phyloP scores from a whole-genome alignment of 2,329 filamentous ascomycete species.

The Mycogone perniciosa region DNA sequence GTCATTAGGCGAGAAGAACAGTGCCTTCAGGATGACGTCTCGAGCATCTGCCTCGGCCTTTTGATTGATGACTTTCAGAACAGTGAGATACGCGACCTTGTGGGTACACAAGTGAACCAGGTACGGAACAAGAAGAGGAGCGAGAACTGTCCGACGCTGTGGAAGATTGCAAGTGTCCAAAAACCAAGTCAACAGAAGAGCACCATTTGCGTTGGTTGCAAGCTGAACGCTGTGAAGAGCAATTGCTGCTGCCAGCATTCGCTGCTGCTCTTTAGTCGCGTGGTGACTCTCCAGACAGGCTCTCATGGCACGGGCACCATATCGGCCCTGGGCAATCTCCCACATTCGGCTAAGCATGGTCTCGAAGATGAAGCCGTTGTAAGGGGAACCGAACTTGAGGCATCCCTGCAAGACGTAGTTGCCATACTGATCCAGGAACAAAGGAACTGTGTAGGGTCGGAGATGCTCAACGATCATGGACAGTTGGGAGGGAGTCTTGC shows the following conservation, averaged over 20 bases:
- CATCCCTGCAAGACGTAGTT: slow-evolving; percentile 98
- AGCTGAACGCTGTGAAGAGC: slow-evolving; percentile 95
- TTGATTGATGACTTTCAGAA: slow-evolving; percentile 97
- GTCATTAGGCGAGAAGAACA: slow-evolving; percentile 88
- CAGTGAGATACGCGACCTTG: slow-evolving; percentile 95
- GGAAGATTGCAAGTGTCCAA: slow-evolving; percentile 97
- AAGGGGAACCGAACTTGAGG: slow-evolving; percentile 80
- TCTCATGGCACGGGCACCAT: slow-evolving; percentile 91
- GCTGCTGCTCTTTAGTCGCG: slow-evolving; percentile 88
- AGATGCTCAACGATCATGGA: slow-evolving; percentile 75
- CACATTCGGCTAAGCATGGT: slow-evolving; percentile 91
- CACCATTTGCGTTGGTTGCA: slow-evolving; percentile 92
- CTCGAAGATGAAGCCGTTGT: slow-evolving; percentile 96
- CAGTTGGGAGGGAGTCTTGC: slow-evolving; percentile 79
- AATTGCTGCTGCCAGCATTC: slow-evolving; percentile 89
- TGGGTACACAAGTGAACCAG: slow-evolving; percentile 95
- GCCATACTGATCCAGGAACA: slow-evolving; percentile 96
- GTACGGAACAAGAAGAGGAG: slow-evolving; percentile 85
- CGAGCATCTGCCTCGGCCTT: slow-evolving; percentile 89
- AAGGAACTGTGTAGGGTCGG: slow-evolving; percentile 76
- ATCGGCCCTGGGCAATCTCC: slow-evolving; percentile 88
- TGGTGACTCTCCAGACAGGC: slow-evolving; percentile 96
- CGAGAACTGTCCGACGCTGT: slow-evolving; percentile 80
- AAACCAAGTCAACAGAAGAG: slow-evolving; percentile 92
- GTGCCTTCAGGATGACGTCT: slow-evolving; percentile 78